Evolutionary conservation across 2,329 filamentous ascomycete genomes (phyloP), one percentile per base, ranked within the genome.

Genomic region (Colletotrichum kahawae): DNA sequence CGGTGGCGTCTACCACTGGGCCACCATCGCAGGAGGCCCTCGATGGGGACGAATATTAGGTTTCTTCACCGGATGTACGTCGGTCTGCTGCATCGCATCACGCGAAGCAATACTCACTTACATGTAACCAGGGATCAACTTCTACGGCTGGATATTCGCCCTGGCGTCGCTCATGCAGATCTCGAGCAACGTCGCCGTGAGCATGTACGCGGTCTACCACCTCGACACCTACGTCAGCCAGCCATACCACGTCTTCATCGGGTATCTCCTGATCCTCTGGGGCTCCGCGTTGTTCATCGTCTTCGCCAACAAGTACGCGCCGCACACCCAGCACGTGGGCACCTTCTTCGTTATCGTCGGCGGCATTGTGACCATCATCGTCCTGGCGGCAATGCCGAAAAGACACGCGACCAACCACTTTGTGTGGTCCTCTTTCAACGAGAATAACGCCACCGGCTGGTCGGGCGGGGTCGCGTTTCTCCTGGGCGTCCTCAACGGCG

Each of bases 401-500:
- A 78, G 80, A 13, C 87, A 92, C 81, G 89, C 88, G 4, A 86
- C 83, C 57, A 87, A 86, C 77, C 77, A 86, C 33, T 89, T 89
- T 34, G 89, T 92, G 10, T 93, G 90, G 90, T 82, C 77, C 43
- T 85, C 83, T 3, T 87, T 88, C 77, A 74, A 82, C 7, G 84
- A 86, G 77, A 86, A 88, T 74, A 89, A 89, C 75, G 79, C 82
- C 78, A 90, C 83, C 79, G 91, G 90, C 67, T 90, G 82, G 90
- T 84, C 78, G 78, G 85, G 90, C 59, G 91, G 91, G 18, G 89
- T 93, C n/a, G 91, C 91, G 3, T 93, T 94, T 77, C 83, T 93
- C 31, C 84, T 90, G 1, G 92, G 92, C 21, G 92, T 93, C 81
- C 85, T 94, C 29, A 93, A 93, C 78, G 92, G 92, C 7, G 91